Evolutionary conservation across 2,329 filamentous ascomycete genomes (phyloP).

Genomic region (Scleromitrula shiraiana): DNA sequence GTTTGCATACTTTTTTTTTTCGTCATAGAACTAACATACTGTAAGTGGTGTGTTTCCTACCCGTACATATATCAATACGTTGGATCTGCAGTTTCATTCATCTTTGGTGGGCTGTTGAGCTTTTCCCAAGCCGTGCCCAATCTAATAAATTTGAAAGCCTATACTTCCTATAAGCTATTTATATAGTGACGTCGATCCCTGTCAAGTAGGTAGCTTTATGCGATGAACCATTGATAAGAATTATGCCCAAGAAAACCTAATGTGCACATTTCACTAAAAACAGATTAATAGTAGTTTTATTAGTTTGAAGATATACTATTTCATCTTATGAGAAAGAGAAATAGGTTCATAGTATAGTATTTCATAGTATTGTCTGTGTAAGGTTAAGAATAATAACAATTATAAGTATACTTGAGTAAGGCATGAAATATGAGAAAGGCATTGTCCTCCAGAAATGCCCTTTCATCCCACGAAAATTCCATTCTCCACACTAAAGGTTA

Average conservation of each 20-base stretch:
- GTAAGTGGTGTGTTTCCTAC: background rate
- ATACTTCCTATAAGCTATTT: background rate
- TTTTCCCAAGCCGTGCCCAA: background rate
- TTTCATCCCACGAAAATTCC: background rate
- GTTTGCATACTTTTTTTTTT: background rate
- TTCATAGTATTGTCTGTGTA: too few relatives aligned
- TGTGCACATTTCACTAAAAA: background rate
- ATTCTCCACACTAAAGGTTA: background rate
- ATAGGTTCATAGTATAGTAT: too few relatives aligned
- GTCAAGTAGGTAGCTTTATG: background rate
- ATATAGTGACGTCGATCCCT: conserved; percentile 6
- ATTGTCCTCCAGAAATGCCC: too few relatives aligned
- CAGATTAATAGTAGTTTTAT: background rate
- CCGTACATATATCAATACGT: too few relatives aligned
- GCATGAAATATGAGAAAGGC: too few relatives aligned
- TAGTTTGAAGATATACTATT: background rate
- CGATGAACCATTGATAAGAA: background rate
- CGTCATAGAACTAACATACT: background rate
- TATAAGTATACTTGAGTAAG: too few relatives aligned
- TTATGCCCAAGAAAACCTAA: background rate
- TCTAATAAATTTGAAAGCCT: too few relatives aligned
- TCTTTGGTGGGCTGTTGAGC: background rate
- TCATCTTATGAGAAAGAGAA: background rate
- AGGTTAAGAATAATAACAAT: too few relatives aligned
- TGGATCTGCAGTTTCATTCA: background rate